Conservation (phyloP, 768 basidiomycete species). For the Candolleomyces efflorescens region DNA sequence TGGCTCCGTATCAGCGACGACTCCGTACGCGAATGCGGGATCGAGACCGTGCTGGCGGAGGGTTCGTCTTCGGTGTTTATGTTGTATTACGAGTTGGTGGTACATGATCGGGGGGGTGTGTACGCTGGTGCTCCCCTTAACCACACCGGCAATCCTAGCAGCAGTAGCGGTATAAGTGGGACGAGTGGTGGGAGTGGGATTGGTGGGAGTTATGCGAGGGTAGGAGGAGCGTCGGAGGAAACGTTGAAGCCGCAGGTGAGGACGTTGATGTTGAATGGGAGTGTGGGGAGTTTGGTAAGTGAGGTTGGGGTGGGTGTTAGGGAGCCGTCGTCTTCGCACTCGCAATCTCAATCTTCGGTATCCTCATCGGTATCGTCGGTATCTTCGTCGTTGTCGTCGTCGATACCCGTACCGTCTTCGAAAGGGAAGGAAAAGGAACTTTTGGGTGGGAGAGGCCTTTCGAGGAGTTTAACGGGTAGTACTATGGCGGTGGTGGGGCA, state of each 20-base stretch:
- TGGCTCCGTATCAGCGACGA: conserved; percentile 93
- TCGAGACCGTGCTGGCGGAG: conserved; percentile 70
- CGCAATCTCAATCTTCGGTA: too few relatives aligned
- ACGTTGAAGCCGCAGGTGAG: conserved; percentile 52
- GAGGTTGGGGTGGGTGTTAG: conserved; percentile 36
- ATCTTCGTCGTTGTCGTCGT: conserved; percentile 2
- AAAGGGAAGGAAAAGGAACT: neutral
- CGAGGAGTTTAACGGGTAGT: too few relatives aligned
- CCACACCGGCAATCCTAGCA: too few relatives aligned
- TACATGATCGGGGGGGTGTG: conserved; percentile 23
- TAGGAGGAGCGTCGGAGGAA: conserved; percentile 47
- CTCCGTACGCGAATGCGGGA: conserved; percentile 67
- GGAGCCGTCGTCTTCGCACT: neutral
- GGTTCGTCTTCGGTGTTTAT: conserved; percentile 74
- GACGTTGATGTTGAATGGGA: conserved; percentile 42
- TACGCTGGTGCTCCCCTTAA: conserved; percentile 17
- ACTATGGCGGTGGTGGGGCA: neutral
- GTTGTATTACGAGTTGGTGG: conserved; percentile 85
- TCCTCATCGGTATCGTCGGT: too few relatives aligned
- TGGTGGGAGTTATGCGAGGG: too few relatives aligned
- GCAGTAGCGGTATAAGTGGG: neutral
- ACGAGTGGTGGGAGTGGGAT: conserved; percentile 6
- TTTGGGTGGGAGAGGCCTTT: neutral
- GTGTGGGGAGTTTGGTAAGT: conserved; percentile 43
- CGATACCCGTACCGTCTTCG: neutral